Base-by-base conservation (phyloP, 345 rosid species). In the Kandelia obovata region DNA sequence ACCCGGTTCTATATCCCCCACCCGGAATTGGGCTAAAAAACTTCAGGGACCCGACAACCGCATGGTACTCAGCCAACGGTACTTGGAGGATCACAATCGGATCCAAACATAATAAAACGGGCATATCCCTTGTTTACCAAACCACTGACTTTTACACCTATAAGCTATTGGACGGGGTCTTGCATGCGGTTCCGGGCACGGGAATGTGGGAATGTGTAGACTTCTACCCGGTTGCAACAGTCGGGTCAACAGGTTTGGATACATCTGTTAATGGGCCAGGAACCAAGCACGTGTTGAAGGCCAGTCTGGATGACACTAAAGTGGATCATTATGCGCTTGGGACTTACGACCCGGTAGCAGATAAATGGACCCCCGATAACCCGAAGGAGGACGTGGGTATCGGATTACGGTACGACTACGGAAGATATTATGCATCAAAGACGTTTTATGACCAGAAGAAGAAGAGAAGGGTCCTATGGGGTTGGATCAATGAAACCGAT, bases 191-290 rank as follows among this genome's bases (percentile, higher is more conserved):
- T 28, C 84, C 85, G 32, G 86, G 88, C 19, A 95, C 97, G 9
- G 97, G 99, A n/a, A 90, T 90, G 99, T 95, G 99, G 99, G 99
- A 95, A 82, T 95, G 96, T 31, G 87, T 95, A 56, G 98, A 92
- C 76, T 87, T 95, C 70, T 95, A 88, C 73, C 99, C 99, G 3
- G 89, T 95, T 23, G 80, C 93, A 0, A 70, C 71, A 65, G 85
- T 79, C 72, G 78, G 82, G 27, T 73, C 81, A 19, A 49, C 52
- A 0, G 99, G 93, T 20, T 75, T 92, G 65, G 96, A 95, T 57
- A 84, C 96, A 1, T 88, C 99, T 0, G 88, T 62, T 3, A 58
- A 28, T 7, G 99, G 96, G 55, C 83, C 88, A 0, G 89, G 83
- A 47, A 79, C 82, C 34, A 95, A 89, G 79, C 93, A 95, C 13